Evolutionary conservation across 179 eudicot species (phyloP).

Genomic region (Pouteria campechiana): DNA sequence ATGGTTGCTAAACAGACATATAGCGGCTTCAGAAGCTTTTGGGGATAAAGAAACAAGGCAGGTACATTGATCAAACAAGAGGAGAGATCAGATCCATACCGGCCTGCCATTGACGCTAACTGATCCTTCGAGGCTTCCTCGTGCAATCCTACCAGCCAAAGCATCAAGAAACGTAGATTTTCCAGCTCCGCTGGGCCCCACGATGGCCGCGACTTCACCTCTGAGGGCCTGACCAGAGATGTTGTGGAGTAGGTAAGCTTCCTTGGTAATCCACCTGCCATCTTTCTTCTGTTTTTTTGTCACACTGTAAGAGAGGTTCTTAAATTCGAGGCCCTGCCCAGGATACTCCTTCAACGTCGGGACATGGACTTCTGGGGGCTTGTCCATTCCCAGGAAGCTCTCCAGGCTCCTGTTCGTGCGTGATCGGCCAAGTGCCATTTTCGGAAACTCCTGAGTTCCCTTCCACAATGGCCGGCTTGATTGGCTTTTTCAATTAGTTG

Average conservation of each 20-base stretch:
- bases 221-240: conserved; percentile 49
- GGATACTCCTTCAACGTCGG: conserved; percentile 16
- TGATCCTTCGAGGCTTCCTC: conserved; percentile 44
- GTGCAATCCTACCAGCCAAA: conserved; percentile 50
- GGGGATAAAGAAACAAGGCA: not conserved
- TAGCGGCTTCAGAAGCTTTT: not conserved
- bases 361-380: conserved; percentile 7
- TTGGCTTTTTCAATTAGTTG: too few relatives aligned
- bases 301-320: conserved; percentile 35
- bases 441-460: too few relatives aligned
- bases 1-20: too few relatives aligned
- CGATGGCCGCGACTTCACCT: conserved; percentile 51
- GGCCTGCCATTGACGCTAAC: conserved; percentile 34
- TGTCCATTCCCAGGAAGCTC: conserved; percentile 28
- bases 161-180: conserved; percentile 76
- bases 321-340: conserved; percentile 36
- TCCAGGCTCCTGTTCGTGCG: conserved; percentile 33
- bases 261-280: conserved; percentile 37
- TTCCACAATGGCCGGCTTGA: too few relatives aligned
- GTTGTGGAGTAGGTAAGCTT: conserved; percentile 27
- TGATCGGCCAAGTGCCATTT: conserved; percentile 8
- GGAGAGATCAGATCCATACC: conserved; percentile 9
- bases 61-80: too few relatives aligned
- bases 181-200: conserved; percentile 82
- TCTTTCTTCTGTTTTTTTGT: conserved; percentile 40